A percentile compares a stretch with the other conserved stretches of the same genome.
These are phyloP conservation scores for Paramecium biaurelia DNA, from an alignment of 73 alveolate genomes.

Conservation along the genomic window DNA sequence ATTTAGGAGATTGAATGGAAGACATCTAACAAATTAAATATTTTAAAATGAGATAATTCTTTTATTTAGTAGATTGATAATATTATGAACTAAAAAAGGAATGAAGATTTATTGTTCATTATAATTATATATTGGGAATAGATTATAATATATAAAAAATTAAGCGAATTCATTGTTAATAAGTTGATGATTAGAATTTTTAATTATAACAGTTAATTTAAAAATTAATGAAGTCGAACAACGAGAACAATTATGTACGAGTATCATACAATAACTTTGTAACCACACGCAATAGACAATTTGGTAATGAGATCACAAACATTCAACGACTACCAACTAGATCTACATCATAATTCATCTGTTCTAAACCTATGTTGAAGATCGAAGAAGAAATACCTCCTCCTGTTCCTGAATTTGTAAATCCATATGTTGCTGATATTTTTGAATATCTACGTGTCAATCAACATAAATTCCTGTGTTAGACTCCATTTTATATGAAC, in stretches of 20 bases:
- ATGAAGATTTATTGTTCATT: background rate
- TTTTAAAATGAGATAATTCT: too few relatives aligned
- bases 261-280: background rate
- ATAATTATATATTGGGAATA: background rate
- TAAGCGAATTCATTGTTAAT: background rate
- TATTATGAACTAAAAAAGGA: background rate
- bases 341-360: background rate
- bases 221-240: background rate
- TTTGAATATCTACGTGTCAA: background rate
- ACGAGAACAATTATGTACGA: background rate
- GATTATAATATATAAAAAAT: background rate
- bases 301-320: conserved; percentile 28
- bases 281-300: background rate
- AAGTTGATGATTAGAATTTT: background rate
- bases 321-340: background rate
- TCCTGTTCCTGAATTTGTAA: conserved; percentile 1
- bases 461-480: background rate
- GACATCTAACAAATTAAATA: too few relatives aligned
- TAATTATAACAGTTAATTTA: background rate
- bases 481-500: conserved; percentile 40
- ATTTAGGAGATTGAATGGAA: too few relatives aligned
- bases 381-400: conserved; percentile 29
- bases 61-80: background rate
- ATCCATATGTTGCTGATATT: conserved; percentile 1
- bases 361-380: background rate